A percentile compares a stretch with the other conserved stretches of the same genome.
phyloP scores from a whole-genome alignment of 257 asterid genomes.

The Schizonepeta tenuifolia region DNA sequence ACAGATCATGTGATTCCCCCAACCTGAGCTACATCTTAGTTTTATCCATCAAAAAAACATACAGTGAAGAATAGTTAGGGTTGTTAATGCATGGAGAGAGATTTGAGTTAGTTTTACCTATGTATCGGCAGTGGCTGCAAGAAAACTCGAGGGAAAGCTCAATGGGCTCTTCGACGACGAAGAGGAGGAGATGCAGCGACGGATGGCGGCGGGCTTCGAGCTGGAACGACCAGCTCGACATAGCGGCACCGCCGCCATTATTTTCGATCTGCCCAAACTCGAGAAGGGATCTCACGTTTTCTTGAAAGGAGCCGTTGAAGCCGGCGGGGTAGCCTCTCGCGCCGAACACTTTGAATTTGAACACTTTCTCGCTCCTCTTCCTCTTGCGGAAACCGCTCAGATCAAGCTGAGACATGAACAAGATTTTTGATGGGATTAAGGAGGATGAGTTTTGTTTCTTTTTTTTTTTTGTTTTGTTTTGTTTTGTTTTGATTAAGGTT shows the following conservation, averaged over 20 bases:
- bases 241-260: slow-evolving; percentile 55
- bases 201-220: slow-evolving; percentile 86
- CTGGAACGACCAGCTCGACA: slow-evolving; percentile 84
- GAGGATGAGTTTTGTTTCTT: background rate
- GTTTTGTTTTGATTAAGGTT: background rate
- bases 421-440: background rate
- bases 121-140: slow-evolving; percentile 87
- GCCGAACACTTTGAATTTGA: slow-evolving; percentile 79
- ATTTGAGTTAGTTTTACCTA: slow-evolving; percentile 54
- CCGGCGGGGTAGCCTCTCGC: slow-evolving; percentile 77
- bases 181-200: slow-evolving; percentile 51
- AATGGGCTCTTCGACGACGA: slow-evolving; percentile 84
- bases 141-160: slow-evolving; percentile 60
- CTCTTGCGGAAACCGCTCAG: slow-evolving; percentile 68
- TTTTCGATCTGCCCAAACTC: slow-evolving; percentile 70
- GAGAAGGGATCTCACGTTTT: slow-evolving; percentile 68
- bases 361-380: slow-evolving; percentile 77
- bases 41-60: background rate
- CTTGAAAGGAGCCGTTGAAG: slow-evolving; percentile 65
- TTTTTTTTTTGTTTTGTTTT: background rate
- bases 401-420: slow-evolving; percentile 62
- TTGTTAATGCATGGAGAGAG: background rate
- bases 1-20: slow-evolving; percentile 95
- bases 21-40: slow-evolving; percentile 64
- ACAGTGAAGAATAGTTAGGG: background rate